Conservation (phyloP, 1,284 basidiomycete genomes). For the Pseudozyma tsukubaensis region DNA sequence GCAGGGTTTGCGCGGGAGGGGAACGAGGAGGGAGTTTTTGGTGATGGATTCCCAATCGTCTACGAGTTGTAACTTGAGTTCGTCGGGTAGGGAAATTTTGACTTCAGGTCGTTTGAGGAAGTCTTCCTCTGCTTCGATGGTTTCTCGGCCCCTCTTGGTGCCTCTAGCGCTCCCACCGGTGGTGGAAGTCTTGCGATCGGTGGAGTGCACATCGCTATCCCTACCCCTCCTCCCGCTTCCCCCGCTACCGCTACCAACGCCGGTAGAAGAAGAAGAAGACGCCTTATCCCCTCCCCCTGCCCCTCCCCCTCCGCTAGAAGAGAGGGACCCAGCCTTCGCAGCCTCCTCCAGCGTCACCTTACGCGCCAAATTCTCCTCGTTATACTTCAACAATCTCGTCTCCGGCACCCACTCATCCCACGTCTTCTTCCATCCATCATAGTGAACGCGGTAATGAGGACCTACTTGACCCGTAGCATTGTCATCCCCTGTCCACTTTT, state of each 20-base stretch:
- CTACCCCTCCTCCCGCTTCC: constrained; percentile 5
- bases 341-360: constrained; percentile 73
- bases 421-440: constrained; percentile 99
- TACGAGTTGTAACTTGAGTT: constrained; percentile 87
- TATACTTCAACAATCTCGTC: constrained; percentile 83
- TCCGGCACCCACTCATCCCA: constrained; percentile 99
- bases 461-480: constrained; percentile 77
- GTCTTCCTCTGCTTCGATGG: constrained; percentile 70
- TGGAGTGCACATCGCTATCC: constrained; percentile 8
- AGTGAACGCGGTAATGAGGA: constrained; percentile 93
- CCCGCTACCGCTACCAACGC: too few relatives aligned
- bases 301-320: constrained; percentile 5
- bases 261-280: constrained; percentile 42
- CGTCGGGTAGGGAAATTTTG: constrained; percentile 88
- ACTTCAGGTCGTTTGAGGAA: constrained; percentile 83
- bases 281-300: background rate
- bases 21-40: constrained; percentile 87
- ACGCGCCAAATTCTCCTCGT: constrained; percentile 83
- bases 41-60: constrained; percentile 99
- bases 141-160: constrained; percentile 40
- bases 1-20: constrained; percentile 83
- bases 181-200: constrained; percentile 12
- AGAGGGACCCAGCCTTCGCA: constrained; percentile 65
- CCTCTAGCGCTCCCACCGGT: constrained; percentile 3
- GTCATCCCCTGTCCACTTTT: constrained; percentile 79